Base-by-base conservation (phyloP, 1,139 yeast species). In the Groenewaldozyma auringiensis region DNA sequence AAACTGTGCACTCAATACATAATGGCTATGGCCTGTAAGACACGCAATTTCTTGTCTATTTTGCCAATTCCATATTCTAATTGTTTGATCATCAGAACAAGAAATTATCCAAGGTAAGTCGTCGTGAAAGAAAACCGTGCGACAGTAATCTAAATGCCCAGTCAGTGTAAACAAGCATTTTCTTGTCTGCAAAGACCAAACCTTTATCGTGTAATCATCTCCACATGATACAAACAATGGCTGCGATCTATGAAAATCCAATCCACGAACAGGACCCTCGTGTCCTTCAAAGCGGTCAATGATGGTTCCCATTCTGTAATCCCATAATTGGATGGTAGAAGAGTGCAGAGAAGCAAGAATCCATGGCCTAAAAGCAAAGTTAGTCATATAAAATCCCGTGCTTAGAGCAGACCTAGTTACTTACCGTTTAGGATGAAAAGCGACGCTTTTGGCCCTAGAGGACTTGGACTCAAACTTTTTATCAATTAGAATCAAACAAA, bases 21-120 rank as follows among this genome's bases (percentile, higher is more conserved):
- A 94, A 69, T 94, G 98, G 67, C 88, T 89, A 67, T 94, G 99
- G 50, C 99, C 98, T 4, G 98, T 92, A 59, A 94, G 72, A 60
- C 96, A 87, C 21, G 98, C 97, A 60, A 94, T 84, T 63, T 92
- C 97, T 65, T 88, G 94, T 58, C 98, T 82, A 64, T 89, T 89
- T 71, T 94, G 98, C 98, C 98, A 94, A 69, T 94, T 94, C 99
- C 99, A 94, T 57, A 94, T 92, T 63, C 98, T 78, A 56, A 94
- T 88, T 39, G 99, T 94, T 69, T 94, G 98, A 71, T 94, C 99
- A 65, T 94, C 99, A 36, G 96, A 87, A 53, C 94, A 83, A 20
- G 96, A 83, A 52, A 94, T 78, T 61, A 94, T 84, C 98, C 98
- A 94, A 9, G 99, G 99, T 63, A 94, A 75, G 63, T 89, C 96